Evolutionary conservation across 2,329 filamentous ascomycete species (phyloP).

Genomic region (Claviceps pusilla): DNA sequence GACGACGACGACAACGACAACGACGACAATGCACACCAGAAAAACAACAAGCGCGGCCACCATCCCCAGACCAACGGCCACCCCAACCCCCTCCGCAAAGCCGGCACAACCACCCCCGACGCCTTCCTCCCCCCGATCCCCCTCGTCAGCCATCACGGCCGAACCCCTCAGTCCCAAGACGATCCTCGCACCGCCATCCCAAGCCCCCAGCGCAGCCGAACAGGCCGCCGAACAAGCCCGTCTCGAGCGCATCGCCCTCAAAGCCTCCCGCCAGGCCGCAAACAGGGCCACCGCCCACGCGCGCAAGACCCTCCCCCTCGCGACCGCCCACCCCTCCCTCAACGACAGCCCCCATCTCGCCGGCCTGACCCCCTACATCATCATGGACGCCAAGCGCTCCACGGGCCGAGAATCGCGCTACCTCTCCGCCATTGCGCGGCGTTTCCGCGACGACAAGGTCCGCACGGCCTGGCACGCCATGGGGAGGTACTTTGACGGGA

Average conservation of each 20-base stretch:
- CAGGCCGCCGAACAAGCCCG: constrained; percentile 47
- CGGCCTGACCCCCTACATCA: constrained; percentile 47
- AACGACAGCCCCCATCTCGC: constrained; percentile 44
- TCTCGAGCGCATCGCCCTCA: constrained; percentile 41
- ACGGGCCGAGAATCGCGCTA: constrained; percentile 65
- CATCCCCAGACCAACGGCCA: neutral
- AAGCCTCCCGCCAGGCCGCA: constrained; percentile 37
- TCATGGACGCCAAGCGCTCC: constrained; percentile 64
- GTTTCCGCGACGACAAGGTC: constrained; percentile 41
- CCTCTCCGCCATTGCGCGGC: constrained; percentile 41
- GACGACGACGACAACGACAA: too few relatives aligned
- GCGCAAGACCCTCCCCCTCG: constrained; percentile 31
- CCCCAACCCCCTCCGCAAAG: neutral
- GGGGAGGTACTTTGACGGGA: constrained; percentile 77
- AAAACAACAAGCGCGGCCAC: too few relatives aligned
- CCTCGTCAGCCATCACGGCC: neutral
- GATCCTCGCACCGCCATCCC: neutral
- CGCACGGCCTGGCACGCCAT: constrained; percentile 57
- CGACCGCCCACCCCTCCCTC: constrained; percentile 39
- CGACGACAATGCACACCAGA: too few relatives aligned
- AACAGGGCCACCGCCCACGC: constrained; percentile 42
- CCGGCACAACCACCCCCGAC: neutral
- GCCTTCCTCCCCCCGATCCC: neutral
- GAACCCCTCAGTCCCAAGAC: neutral
- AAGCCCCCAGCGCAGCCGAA: constrained; percentile 19